phyloP scores from a whole-genome alignment of 2,329 filamentous ascomycete genomes.

The Penicillium sp. region DNA sequence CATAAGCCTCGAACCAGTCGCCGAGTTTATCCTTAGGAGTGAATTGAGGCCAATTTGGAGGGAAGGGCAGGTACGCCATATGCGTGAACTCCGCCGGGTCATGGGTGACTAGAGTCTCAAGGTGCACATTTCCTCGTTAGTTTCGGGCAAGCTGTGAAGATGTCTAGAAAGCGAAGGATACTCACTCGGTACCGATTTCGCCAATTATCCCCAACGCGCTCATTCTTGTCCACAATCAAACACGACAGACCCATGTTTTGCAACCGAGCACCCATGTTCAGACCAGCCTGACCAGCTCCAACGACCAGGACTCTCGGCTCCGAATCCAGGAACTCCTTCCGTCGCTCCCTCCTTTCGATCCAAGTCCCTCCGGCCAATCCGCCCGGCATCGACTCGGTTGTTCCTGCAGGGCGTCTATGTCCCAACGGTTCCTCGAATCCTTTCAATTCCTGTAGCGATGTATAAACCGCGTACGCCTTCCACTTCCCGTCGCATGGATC shows the following conservation, averaged over 20 bases:
- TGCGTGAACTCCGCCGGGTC: conserved; percentile 42
- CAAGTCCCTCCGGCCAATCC: conserved; percentile 35
- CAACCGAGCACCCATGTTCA: conserved; percentile 43
- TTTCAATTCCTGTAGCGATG: conserved; percentile 38
- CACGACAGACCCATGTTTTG: conserved; percentile 40
- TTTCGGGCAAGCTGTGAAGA: not conserved
- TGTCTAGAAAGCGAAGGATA: not conserved
- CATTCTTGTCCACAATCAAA: conserved; percentile 47
- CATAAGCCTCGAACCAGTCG: conserved; percentile 51
- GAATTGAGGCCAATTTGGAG: conserved; percentile 44
- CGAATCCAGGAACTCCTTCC: conserved; percentile 33
- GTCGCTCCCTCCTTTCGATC: conserved; percentile 34
- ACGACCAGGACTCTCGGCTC: conserved; percentile 44
- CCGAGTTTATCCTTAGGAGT: conserved; percentile 49
- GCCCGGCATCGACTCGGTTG: conserved; percentile 34
- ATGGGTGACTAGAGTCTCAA: conserved; percentile 31
- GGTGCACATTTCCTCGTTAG: not conserved
- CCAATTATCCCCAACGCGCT: conserved; percentile 52
- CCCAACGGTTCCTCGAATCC: conserved; percentile 35
- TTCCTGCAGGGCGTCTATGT: conserved; percentile 32
- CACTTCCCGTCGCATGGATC: conserved; percentile 25
- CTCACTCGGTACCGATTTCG: conserved; percentile 47
- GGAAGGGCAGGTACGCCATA: conserved; percentile 41
- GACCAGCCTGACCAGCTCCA: conserved; percentile 45
- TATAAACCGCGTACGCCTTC: conserved; percentile 42